Conservation (phyloP, 306 rosid species). For the Vigna nakashimae region DNA sequence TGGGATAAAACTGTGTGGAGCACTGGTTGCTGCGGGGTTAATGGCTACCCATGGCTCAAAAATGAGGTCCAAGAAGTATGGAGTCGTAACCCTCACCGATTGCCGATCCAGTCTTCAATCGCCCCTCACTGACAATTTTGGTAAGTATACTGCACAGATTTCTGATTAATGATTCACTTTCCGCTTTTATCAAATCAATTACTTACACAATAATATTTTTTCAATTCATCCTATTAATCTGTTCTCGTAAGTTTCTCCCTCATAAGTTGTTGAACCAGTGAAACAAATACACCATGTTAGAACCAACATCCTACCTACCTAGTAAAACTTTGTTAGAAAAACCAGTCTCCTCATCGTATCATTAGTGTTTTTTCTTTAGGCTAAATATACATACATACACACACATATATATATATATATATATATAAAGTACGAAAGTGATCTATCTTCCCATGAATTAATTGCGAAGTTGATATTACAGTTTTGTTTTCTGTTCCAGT, state of each 20-base stretch:
- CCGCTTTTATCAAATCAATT: not conserved
- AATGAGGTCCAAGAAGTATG: conserved; percentile 54
- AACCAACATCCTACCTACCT: not conserved
- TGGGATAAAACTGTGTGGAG: conserved; percentile 66
- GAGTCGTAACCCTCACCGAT: conserved; percentile 59
- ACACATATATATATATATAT: too few species aligned
- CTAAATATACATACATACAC: too few species aligned
- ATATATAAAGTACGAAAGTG: not conserved
- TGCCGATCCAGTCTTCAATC: conserved; percentile 61
- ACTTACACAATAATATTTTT: not conserved
- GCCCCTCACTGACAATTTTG: conserved; percentile 54
- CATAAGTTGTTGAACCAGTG: not conserved
- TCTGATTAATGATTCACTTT: not conserved
- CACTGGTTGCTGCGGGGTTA: conserved; percentile 65
- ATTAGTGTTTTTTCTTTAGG: too few species aligned
- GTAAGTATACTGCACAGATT: too few species aligned
- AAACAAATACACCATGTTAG: not conserved
- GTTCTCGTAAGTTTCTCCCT: too few species aligned
- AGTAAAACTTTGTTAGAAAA: not conserved
- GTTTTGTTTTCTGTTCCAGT: not conserved
- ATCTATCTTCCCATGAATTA: not conserved
- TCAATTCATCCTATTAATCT: not conserved
- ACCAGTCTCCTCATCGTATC: too few species aligned
- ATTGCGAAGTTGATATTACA: not conserved
- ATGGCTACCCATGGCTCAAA: conserved; percentile 56